Base-by-base conservation (phyloP, 352 stramenopile genomes). In the Phytophthora sp. region DNA sequence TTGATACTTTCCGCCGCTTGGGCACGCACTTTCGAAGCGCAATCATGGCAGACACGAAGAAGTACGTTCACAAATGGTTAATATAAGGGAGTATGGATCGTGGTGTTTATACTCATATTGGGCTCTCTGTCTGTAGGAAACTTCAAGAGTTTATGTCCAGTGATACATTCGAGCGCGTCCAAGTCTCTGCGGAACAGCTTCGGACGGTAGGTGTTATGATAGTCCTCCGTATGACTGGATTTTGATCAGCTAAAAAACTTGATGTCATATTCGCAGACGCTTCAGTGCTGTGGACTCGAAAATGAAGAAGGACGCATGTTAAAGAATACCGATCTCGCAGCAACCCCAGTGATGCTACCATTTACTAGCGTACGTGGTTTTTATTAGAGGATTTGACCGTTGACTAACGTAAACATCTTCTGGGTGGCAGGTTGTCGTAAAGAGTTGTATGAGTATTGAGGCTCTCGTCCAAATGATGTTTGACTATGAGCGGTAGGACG, bases 391-490 rank as follows among this genome's bases (percentile, higher is more conserved):
- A 18, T 31, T 2, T 27, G 18, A 13, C 2, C 30, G 24, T 20
- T 29, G 21, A 33, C 5, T 59, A 2, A 62, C 7, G 15, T 39
- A n/a, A 20, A 16, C 12, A 20, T 45, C n/a, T 38, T 46, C 7
- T 55, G 16, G 4, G 0, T 52, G 13, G 1, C 27, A 91, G 81
- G 73, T 90, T 15, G 82, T 92, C 24, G 69, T 76, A 2, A 75
- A 89, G 41, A 91, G 80, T 46, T 94, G 81, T 52, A 62, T 63
- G n/a, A 73, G 64, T n/a, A 73, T 94, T 23, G 79, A 90, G 39
- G 56, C 61, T 12, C 63, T 94, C 11, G 74, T 92, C 3, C 63
- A 82, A n/a, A 89, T 81, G 69, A 91, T 94, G 83, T 92, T 89
- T 36, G 83, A 92, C 56, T 94, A 91, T 38, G 86, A 92, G 47